phyloP scores from a whole-genome alignment of 1,139 yeast genomes.

The Debaryomycetaceae sp. region DNA sequence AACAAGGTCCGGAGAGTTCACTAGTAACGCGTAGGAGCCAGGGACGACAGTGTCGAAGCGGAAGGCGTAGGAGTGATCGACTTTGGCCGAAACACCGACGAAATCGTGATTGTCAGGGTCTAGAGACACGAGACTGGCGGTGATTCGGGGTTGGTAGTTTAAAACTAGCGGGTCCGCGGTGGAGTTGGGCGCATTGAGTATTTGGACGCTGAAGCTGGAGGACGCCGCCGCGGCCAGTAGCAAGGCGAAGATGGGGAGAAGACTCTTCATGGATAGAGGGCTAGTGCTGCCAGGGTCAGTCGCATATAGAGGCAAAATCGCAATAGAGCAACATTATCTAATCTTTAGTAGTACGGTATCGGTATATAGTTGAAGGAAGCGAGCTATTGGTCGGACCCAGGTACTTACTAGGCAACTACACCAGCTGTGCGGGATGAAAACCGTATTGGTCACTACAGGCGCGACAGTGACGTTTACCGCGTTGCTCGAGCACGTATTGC shows the following conservation, averaged over 20 bases:
- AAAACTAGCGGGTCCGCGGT: too few species aligned
- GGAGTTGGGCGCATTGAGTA: too few species aligned
- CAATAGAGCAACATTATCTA: not conserved
- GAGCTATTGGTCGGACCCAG: too few species aligned
- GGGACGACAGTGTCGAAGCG: conserved; percentile 12
- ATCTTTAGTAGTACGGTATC: not conserved
- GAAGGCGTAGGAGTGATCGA: conserved; percentile 19
- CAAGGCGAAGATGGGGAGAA: too few species aligned
- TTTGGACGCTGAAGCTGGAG: too few species aligned
- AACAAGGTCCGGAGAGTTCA: conserved; percentile 28
- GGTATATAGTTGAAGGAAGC: too few species aligned
- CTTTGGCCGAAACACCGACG: conserved; percentile 7
- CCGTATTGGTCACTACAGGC: conserved; percentile 60
- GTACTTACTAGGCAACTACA: too few species aligned
- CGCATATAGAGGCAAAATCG: too few species aligned
- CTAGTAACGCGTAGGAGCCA: conserved; percentile 26
- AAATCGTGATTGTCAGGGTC: conserved; percentile 4
- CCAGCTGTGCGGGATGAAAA: conserved; percentile 8
- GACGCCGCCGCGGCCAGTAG: too few species aligned
- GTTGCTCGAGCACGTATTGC: conserved; percentile 35
- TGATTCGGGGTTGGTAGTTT: conserved; percentile 21
- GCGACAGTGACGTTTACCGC: conserved; percentile 70
- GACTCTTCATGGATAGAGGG: too few species aligned
- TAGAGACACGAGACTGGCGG: conserved; percentile 15
- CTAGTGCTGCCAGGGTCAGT: too few species aligned